Percentiles rank a stretch among this genome's conserved stretches.
phyloP scores from a whole-genome alignment of 2,329 filamentous ascomycete genomes.

The Stachybotrys echinatus region DNA sequence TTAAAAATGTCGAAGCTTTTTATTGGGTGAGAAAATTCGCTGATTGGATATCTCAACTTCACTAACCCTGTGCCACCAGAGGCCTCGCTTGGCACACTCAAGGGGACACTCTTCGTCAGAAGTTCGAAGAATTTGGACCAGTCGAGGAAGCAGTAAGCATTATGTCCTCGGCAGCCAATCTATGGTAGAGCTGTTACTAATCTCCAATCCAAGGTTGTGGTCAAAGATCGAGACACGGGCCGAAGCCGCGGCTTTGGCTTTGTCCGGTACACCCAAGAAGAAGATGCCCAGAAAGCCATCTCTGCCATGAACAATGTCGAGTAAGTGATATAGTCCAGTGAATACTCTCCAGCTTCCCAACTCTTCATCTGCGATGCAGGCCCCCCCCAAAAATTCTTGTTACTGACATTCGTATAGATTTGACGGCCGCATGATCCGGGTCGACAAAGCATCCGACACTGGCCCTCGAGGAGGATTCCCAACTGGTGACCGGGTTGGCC shows the following conservation, averaged over 20 bases:
- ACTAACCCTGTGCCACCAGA: conserved; percentile 41
- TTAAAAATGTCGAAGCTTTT: conserved; percentile 84
- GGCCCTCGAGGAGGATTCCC: conserved; percentile 46
- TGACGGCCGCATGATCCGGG: conserved; percentile 88
- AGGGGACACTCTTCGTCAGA: conserved; percentile 76
- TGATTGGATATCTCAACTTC: neutral
- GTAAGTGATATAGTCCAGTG: no score
- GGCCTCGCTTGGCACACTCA: conserved; percentile 99
- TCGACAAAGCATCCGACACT: conserved; percentile 90
- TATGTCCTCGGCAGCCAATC: no score
- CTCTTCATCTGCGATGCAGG: no score
- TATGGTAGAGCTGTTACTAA: neutral
- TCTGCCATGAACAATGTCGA: conserved; percentile 80
- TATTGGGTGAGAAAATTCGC: conserved; percentile 64
- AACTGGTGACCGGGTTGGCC: conserved; percentile 27
- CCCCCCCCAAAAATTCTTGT: no score
- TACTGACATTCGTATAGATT: conserved; percentile 56
- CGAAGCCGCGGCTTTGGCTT: conserved; percentile 97
- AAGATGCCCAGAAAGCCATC: conserved; percentile 73
- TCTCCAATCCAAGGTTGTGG: conserved; percentile 64
- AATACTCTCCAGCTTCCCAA: no score
- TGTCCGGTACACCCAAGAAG: conserved; percentile 77
- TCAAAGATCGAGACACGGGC: conserved; percentile 95
- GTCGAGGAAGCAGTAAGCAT: conserved; percentile 96
- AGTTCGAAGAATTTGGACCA: conserved; percentile 86